These are phyloP conservation scores for Colletotrichum trifolii DNA, from an alignment of 2,329 filamentous ascomycete genomes.

Conservation along the genomic window DNA sequence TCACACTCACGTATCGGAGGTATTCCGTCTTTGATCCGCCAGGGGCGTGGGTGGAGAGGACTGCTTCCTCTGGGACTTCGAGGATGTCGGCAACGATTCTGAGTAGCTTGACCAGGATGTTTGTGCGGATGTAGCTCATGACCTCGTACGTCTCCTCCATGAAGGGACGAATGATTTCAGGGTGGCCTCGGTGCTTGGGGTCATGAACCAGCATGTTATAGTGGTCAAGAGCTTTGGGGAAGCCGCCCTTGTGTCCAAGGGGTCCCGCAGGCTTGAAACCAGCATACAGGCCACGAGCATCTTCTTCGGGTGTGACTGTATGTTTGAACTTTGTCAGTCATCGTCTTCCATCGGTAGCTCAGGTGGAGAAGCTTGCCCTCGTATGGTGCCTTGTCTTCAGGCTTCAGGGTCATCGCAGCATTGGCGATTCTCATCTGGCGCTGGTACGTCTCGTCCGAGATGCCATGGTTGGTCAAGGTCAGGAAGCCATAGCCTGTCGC, in stretches of 20 bases:
- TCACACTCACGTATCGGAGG: conserved; percentile 45
- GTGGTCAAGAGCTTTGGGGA: conserved; percentile 19
- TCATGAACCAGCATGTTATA: conserved; percentile 38
- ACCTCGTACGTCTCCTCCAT: conserved; percentile 42
- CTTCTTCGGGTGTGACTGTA: conserved; percentile 43
- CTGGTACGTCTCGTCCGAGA: conserved; percentile 41
- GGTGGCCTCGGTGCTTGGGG: conserved; percentile 41
- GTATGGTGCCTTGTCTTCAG: conserved; percentile 43
- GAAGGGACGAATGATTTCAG: conserved; percentile 39
- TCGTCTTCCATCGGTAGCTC: too few species aligned
- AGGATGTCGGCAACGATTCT: conserved; percentile 52
- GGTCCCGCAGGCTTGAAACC: conserved; percentile 44
- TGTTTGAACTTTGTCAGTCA: too few species aligned
- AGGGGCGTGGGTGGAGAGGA: conserved; percentile 49
- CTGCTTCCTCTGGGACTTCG: conserved; percentile 50
- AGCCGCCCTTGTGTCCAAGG: conserved; percentile 37
- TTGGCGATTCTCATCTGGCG: conserved; percentile 43
- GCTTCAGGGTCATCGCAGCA: conserved; percentile 42
- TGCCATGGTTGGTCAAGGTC: conserved; percentile 43
- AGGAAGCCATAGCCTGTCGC: conserved; percentile 43
- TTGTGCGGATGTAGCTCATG: conserved; percentile 42
- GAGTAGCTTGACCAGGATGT: conserved; percentile 48
- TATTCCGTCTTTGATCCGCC: conserved; percentile 50
- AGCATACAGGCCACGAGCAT: conserved; percentile 42
- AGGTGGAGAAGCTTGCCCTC: conserved; percentile 36